Evolutionary conservation across 352 stramenopile genomes (phyloP).

Genomic region (Phytophthora ohioensis): DNA sequence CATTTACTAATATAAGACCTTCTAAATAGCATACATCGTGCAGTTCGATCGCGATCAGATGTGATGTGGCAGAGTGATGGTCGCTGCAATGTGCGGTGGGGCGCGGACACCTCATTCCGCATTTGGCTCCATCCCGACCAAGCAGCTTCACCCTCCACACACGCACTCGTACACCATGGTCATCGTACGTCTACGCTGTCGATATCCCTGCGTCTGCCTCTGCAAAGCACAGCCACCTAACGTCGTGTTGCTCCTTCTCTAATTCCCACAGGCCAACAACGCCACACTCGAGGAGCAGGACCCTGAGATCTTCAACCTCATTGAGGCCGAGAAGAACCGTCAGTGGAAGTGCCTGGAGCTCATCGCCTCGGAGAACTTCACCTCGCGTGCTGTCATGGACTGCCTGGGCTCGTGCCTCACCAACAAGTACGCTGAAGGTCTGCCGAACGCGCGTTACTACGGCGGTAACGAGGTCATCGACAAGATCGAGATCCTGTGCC

Average conservation of each 20-base stretch:
- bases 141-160: constrained; percentile 8
- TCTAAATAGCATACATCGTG: constrained; percentile 17
- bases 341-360: constrained; percentile 98
- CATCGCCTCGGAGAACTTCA: constrained; percentile 99
- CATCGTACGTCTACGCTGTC: constrained; percentile 50
- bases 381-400: constrained; percentile 98
- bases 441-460: constrained; percentile 97
- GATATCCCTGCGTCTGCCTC: background rate
- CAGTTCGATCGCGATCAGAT: constrained; percentile 18
- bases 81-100: constrained; percentile 7
- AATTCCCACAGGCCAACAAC: constrained; percentile 59
- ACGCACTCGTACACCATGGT: constrained; percentile 47
- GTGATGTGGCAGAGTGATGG: constrained; percentile 39
- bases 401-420: constrained; percentile 98
- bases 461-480: constrained; percentile 99
- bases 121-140: constrained; percentile 38
- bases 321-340: constrained; percentile 98
- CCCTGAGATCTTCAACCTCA: constrained; percentile 98
- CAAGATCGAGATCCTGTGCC: constrained; percentile 96
- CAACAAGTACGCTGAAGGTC: constrained; percentile 99
- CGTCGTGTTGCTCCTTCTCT: constrained; percentile 3
- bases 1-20: background rate
- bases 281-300: constrained; percentile 94
- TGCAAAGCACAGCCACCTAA: background rate
- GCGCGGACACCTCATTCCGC: constrained; percentile 37